Evolutionary conservation across 176 grass and related monocot genomes (phyloP), one percentile per base, ranked within the genome.

Genomic region (Juncus inflexus): DNA sequence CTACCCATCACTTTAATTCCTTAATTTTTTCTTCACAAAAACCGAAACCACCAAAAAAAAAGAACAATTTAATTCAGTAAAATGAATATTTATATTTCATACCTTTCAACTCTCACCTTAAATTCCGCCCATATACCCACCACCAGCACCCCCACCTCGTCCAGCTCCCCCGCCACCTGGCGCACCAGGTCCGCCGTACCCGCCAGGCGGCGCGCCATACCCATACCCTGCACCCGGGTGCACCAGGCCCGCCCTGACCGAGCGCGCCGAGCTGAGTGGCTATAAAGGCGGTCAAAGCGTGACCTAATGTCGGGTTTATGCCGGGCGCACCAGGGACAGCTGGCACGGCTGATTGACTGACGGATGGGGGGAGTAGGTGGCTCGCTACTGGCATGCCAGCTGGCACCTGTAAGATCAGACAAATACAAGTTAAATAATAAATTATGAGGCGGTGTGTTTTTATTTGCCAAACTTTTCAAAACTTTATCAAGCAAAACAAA

Each of bases 231-330:
- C 76, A 41, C 90, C 81, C 11, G 74, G 74, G 72, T 61, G 82
- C 63, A 12, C 84, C 84, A 4, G 70, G 81, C 52, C 70, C 67
- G 10, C 82, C 72, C 51, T 83, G 72, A 67, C 83, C 71, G 63
- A 95, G 45, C 70, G 77, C 55, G 36, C 86, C 83, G 79, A 84
- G 61, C 62, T 92, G 89, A 64, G 62, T 76, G 15, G 95, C 83
- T 59, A 99, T 80, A 37, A 94, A 78, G 67, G 95, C 86, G 52
- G 85, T 85, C 65, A 99, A 73, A 7, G 95, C 95, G 63, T 99
- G 95, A 11, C 95, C 95, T 7, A 99, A 71, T 55, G 83, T 75
- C 36, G 95, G 95, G 65, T 94, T 86, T 62, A 99, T 52, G 45
- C 89, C 95, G 61, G 78, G 63, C 4, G 68, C 80, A 53, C 78